Percentiles rank a stretch among this genome's conserved stretches.
Conservation (phyloP, 345 rosid species). For the Cardamine chenopodiifolia region DNA sequence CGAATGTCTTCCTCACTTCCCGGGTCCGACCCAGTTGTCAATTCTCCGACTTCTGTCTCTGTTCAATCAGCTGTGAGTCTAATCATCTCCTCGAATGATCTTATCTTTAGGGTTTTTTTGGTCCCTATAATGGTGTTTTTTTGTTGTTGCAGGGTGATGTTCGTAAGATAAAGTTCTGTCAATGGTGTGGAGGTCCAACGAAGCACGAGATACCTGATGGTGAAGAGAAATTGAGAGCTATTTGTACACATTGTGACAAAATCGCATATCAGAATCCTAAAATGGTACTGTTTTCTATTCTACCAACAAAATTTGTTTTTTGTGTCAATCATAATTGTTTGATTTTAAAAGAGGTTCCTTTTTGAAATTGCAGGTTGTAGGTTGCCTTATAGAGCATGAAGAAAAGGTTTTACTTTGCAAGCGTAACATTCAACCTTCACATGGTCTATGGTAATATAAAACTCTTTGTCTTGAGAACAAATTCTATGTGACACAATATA, state of each 20-base stretch:
- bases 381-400: constrained; percentile 92
- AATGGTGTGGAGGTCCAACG: constrained; percentile 95
- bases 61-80: constrained; percentile 67
- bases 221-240: constrained; percentile 88
- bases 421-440: constrained; percentile 94
- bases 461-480: neutral
- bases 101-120: neutral
- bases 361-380: constrained; percentile 68
- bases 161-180: constrained; percentile 81
- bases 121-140: neutral
- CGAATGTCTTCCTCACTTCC: constrained; percentile 52
- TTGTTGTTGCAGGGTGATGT: constrained; percentile 53
- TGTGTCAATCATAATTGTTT: neutral
- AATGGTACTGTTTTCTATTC: constrained; percentile 55
- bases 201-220: constrained; percentile 90
- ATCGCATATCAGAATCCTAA: constrained; percentile 95
- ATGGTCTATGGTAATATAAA: constrained; percentile 57
- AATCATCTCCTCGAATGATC: neutral
- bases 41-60: constrained; percentile 44
- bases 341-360: neutral
- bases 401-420: constrained; percentile 90
- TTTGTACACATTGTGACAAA: constrained; percentile 75
- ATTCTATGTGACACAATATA: too few relatives aligned
- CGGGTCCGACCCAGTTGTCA: constrained; percentile 54
- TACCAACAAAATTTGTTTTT: neutral